Evolutionary conservation across 2,329 filamentous ascomycete species (phyloP).

Genomic region (Colletotrichum acutatum): DNA sequence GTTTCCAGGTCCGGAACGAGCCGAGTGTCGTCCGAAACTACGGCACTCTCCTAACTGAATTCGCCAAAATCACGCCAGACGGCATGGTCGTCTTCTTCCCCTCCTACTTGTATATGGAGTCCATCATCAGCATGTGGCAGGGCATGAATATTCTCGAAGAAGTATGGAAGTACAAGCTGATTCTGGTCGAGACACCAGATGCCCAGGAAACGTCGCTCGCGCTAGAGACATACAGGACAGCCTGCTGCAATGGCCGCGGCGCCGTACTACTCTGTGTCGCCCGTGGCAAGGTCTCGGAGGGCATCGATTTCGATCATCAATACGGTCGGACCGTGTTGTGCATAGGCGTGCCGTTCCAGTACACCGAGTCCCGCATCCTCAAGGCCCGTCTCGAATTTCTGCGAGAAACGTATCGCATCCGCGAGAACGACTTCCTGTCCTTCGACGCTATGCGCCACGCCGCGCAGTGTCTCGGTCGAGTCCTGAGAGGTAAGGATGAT

Average conservation of each 20-base stretch:
- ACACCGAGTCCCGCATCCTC: slow-evolving; percentile 96
- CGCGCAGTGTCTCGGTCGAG: slow-evolving; percentile 93
- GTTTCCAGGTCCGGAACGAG: slow-evolving; percentile 95
- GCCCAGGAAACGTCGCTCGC: slow-evolving; percentile 96
- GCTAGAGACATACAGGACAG: slow-evolving; percentile 95
- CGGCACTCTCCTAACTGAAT: slow-evolving; percentile 91
- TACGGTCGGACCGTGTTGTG: slow-evolving; percentile 96
- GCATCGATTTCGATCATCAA: slow-evolving; percentile 99
- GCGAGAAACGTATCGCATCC: slow-evolving; percentile 96
- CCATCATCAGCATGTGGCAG: slow-evolving; percentile 99
- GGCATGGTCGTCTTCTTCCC: slow-evolving; percentile 99
- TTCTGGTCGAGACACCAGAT: slow-evolving; percentile 96
- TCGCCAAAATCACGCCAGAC: slow-evolving; percentile 94
- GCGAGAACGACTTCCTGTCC: slow-evolving; percentile 96
- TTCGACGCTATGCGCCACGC: slow-evolving; percentile 99
- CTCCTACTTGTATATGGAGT: slow-evolving; percentile 99
- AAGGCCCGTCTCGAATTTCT: slow-evolving; percentile 96
- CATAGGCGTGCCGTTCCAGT: slow-evolving; percentile 98
- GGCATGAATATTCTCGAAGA: slow-evolving; percentile 97
- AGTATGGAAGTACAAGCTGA: slow-evolving; percentile 99
- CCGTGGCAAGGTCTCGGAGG: slow-evolving; percentile 95
- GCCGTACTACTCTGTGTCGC: slow-evolving; percentile 95
- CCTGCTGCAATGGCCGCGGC: slow-evolving; percentile 95
- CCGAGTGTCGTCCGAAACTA: slow-evolving; percentile 98
- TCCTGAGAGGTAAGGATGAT: slow-evolving; percentile 95